Conservation (phyloP, 352 stramenopile species). For the Thraustochytrium striatum region DNA sequence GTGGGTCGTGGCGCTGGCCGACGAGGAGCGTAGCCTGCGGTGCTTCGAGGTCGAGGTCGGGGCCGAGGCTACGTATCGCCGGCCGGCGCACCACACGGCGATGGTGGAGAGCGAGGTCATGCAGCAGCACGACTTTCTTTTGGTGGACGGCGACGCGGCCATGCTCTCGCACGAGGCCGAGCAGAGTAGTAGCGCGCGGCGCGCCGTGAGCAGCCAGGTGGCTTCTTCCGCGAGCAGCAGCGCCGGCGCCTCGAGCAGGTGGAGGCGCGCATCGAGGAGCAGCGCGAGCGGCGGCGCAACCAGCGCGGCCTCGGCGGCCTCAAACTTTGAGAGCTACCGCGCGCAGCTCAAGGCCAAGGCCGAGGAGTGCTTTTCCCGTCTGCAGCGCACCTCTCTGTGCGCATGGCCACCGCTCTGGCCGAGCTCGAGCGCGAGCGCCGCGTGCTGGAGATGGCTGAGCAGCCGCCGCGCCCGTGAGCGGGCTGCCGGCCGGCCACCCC, state of each 20-base stretch:
- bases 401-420: not conserved
- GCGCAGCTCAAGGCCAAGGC: not conserved
- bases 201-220: too few species aligned
- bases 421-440: slow-evolving; percentile 11
- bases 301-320: not conserved
- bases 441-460: not conserved
- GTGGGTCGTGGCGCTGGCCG: not conserved
- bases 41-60: not conserved
- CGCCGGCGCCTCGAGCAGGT: slow-evolving; percentile 16
- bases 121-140: slow-evolving; percentile 10
- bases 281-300: not conserved
- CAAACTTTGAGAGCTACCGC: not conserved
- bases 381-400: not conserved
- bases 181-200: not conserved
- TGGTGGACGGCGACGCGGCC: not conserved
- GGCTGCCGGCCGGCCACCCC: too few species aligned
- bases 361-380: not conserved
- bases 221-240: slow-evolving; percentile 24
- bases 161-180: not conserved
- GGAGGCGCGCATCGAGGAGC: not conserved
- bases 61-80: not conserved
- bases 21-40: not conserved
- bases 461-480: too few species aligned
- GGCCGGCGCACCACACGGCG: not conserved
- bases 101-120: slow-evolving; percentile 15